phyloP scores from a whole-genome alignment of 768 basidiomycete species.

The Hebeloma cylindrosporum region DNA sequence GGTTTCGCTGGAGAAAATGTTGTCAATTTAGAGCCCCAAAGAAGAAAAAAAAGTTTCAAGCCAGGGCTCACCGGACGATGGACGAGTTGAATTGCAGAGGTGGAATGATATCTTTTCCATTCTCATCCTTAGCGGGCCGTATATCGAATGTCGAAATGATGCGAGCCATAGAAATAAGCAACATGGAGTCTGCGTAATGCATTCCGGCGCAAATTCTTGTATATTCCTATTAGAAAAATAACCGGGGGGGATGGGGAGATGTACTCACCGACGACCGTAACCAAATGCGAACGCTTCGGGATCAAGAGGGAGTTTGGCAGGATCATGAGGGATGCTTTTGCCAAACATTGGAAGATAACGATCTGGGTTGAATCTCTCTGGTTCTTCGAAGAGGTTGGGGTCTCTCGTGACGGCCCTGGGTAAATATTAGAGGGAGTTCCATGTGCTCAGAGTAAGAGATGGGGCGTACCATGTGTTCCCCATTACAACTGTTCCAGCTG shows the following conservation, averaged over 20 bases:
- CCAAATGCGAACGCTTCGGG: constrained; percentile 27
- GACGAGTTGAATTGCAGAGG: constrained; percentile 24
- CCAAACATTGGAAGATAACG: constrained; percentile 28
- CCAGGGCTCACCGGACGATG: constrained; percentile 18
- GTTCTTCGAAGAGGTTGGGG: constrained; percentile 22
- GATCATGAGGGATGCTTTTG: constrained; percentile 18
- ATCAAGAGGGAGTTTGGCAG: constrained; percentile 18
- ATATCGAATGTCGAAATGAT: constrained; percentile 24
- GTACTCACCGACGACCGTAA: constrained; percentile 25
- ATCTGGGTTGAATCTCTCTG: constrained; percentile 27
- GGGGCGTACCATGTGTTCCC: constrained; percentile 29
- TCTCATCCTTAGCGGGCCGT: constrained; percentile 16
- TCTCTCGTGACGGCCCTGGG: constrained; percentile 28
- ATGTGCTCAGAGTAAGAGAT: background rate
- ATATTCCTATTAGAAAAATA: background rate
- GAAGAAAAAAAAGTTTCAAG: background rate
- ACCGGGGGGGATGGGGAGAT: background rate
- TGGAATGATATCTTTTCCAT: constrained; percentile 23
- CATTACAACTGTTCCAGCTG: constrained; percentile 34
- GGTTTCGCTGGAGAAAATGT: constrained; percentile 14
- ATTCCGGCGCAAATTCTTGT: constrained; percentile 26
- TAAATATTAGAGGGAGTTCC: background rate
- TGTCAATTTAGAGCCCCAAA: background rate
- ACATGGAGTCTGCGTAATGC: constrained; percentile 25
- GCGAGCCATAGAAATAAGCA: constrained; percentile 24